These are phyloP conservation scores for Penicillium brasilianum DNA, from an alignment of 2,329 filamentous ascomycete genomes.

Conservation along the genomic window DNA sequence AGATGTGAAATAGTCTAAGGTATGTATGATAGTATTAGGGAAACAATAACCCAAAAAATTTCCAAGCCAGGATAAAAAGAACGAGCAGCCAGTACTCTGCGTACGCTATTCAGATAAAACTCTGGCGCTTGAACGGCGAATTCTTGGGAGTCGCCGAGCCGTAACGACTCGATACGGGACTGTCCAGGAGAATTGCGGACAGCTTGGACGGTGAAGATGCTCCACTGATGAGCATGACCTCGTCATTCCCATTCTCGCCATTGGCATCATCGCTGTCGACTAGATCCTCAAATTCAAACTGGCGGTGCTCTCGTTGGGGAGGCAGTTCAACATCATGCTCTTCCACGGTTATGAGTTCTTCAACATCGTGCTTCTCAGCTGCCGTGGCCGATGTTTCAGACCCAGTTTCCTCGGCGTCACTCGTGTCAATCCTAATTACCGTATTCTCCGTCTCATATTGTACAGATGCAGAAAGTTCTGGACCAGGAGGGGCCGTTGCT, in stretches of 20 bases:
- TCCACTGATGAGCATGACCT: conserved; percentile 6
- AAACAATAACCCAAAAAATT: background rate
- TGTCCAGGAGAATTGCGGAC: conserved; percentile 19
- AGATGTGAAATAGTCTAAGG: conserved; percentile 20
- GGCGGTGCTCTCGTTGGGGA: background rate
- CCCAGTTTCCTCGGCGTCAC: background rate
- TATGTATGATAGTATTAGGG: conserved; percentile 1
- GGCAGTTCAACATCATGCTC: background rate
- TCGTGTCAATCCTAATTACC: background rate
- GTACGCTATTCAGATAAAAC: background rate
- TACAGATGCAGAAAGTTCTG: background rate
- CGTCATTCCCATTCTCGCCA: conserved; percentile 8
- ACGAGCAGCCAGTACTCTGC: background rate
- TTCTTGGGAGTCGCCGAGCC: conserved; percentile 11
- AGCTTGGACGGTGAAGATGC: conserved; percentile 19
- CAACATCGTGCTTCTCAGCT: background rate
- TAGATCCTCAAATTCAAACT: conserved; percentile 4
- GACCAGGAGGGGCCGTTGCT: background rate
- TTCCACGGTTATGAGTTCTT: background rate
- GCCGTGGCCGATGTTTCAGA: background rate
- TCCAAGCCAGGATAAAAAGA: background rate
- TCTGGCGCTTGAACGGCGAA: conserved; percentile 11
- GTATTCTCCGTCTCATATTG: background rate
- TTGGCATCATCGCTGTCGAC: conserved; percentile 8
- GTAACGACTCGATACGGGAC: conserved; percentile 14